These are phyloP conservation scores for Stagonosporopsis rhizophila DNA, from an alignment of 2,329 filamentous ascomycete species.

Conservation along the genomic window DNA sequence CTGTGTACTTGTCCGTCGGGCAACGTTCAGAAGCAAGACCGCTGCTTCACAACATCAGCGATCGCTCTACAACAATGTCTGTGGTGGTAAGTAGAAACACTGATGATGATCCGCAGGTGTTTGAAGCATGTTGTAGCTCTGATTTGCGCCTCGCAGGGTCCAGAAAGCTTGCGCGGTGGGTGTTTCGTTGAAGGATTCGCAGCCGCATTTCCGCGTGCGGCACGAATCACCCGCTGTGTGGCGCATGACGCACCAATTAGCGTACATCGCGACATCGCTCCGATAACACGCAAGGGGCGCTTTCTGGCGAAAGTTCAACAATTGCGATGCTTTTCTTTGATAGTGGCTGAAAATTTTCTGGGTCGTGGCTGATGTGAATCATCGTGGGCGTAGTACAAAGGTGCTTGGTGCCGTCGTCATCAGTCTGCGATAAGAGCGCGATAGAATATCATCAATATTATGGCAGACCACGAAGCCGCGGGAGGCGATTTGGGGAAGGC, in stretches of 20 bases:
- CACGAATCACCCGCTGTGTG: slow-evolving; percentile 3
- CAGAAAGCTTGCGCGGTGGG: background rate
- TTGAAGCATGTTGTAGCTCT: background rate
- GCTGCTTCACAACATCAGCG: background rate
- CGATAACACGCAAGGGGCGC: slow-evolving; percentile 10
- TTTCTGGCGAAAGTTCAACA: background rate
- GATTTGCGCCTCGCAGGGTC: background rate
- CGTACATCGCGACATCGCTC: slow-evolving; percentile 17
- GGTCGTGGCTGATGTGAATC: slow-evolving; percentile 12
- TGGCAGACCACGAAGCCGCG: slow-evolving; percentile 4
- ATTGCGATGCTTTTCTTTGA: background rate
- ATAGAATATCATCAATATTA: background rate
- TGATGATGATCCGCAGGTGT: background rate
- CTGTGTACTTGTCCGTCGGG: slow-evolving; percentile 5
- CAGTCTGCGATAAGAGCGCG: background rate
- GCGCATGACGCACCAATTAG: slow-evolving; percentile 20
- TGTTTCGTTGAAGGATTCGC: background rate
- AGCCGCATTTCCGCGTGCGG: slow-evolving; percentile 10
- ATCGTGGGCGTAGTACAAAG: slow-evolving; percentile 9
- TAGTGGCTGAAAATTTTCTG: slow-evolving; percentile 19
- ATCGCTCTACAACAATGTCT: background rate
- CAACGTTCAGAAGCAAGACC: background rate
- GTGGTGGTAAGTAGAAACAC: background rate
- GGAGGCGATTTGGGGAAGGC: slow-evolving; percentile 5
- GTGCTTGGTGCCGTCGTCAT: background rate